Evolutionary conservation across 805 yeast species (phyloP).

Genomic region (Yarrowia deformans): DNA sequence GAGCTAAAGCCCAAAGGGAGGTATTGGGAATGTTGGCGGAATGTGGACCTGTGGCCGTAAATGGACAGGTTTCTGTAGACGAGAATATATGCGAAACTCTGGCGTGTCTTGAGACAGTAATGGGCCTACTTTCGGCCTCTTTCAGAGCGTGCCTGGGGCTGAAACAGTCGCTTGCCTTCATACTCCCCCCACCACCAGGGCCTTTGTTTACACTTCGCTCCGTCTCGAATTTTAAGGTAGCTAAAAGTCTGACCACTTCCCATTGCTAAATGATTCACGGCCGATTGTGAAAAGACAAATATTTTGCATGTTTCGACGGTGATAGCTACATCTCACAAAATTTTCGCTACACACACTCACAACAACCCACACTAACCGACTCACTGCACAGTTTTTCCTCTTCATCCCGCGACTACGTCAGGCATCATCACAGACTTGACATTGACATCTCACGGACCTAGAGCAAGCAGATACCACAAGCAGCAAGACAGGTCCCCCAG

Average conservation of each 20-base stretch:
- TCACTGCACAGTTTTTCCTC: neutral
- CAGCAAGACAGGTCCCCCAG: neutral
- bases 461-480: neutral
- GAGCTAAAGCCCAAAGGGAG: slow-evolving; percentile 23
- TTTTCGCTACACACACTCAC: neutral
- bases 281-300: slow-evolving; percentile 7
- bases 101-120: neutral
- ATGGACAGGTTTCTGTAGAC: neutral
- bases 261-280: slow-evolving; percentile 12
- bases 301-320: slow-evolving; percentile 18
- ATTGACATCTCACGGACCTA: neutral
- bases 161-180: slow-evolving; percentile 11
- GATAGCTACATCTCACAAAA: neutral
- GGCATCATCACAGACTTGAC: neutral
- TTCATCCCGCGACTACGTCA: neutral
- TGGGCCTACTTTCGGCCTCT: neutral
- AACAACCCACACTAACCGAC: slow-evolving; percentile 10
- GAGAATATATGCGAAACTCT: neutral
- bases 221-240: slow-evolving; percentile 15
- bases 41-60: neutral
- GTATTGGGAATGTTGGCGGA: neutral
- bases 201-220: slow-evolving; percentile 28
- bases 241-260: slow-evolving; percentile 36
- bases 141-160: neutral
- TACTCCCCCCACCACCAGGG: slow-evolving; percentile 1